Percentiles rank a stretch among this genome's conserved stretches.
Evolutionary conservation across 306 rosid genomes (phyloP).

Genomic region (Abrus pulchellus): DNA sequence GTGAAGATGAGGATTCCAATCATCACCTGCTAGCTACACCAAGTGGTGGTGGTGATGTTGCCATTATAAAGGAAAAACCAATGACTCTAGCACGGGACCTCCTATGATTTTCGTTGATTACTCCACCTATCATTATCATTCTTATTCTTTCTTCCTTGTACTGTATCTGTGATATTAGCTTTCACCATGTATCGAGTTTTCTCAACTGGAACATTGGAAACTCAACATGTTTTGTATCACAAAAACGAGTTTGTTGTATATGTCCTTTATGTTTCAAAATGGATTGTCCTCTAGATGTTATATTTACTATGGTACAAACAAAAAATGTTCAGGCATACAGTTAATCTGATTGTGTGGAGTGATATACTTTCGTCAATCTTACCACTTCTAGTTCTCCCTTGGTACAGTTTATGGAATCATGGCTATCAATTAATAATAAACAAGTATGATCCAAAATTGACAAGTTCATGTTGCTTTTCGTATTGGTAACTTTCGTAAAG

Average conservation of each 20-base stretch:
- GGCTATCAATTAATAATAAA: neutral
- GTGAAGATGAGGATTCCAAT: conserved; percentile 71
- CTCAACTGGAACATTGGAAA: conserved; percentile 39
- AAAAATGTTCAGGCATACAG: neutral
- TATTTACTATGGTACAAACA: conserved; percentile 13
- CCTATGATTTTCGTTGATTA: conserved; percentile 49
- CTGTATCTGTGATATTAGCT: conserved; percentile 44
- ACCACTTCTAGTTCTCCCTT: neutral
- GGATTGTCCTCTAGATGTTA: conserved; percentile 24
- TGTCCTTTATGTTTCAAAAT: conserved; percentile 38
- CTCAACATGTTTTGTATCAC: conserved; percentile 39
- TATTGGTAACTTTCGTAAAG: no score
- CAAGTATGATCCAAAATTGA: neutral
- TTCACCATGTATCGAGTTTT: conserved; percentile 35
- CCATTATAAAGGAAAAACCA: conserved; percentile 74
- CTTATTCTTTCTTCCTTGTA: conserved; percentile 46
- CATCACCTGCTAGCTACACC: conserved; percentile 70
- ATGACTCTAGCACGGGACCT: conserved; percentile 65
- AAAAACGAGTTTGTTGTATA: conserved; percentile 32
- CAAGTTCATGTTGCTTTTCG: no score
- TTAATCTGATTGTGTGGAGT: conserved; percentile 14
- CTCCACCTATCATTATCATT: conserved; percentile 30
- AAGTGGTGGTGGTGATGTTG: conserved; percentile 66
- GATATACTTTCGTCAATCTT: neutral
- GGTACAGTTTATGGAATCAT: neutral